Percentiles rank a stretch among this genome's conserved stretches.
Evolutionary conservation across 805 yeast genomes (phyloP).

Genomic region (Teunomyces panamensis): DNA sequence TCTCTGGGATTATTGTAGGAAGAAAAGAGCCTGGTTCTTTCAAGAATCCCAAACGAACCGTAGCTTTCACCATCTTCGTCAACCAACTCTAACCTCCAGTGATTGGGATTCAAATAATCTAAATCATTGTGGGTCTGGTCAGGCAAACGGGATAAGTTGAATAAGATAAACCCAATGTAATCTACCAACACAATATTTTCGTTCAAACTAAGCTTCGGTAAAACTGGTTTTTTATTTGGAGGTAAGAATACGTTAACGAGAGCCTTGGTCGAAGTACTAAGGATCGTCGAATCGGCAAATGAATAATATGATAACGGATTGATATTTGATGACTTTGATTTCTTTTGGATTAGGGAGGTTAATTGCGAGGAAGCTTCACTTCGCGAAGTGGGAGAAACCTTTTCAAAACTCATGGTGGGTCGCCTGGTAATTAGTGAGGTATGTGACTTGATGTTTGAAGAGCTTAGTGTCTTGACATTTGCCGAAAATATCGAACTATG

Average conservation of each 20-base stretch:
- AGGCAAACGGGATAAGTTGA: conserved; percentile 22
- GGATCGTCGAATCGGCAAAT: conserved; percentile 32
- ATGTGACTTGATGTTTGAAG: neutral
- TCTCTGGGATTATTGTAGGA: conserved; percentile 77
- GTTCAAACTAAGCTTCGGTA: conserved; percentile 22
- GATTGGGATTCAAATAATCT: conserved; percentile 50
- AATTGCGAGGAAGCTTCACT: conserved; percentile 27
- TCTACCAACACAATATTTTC: conserved; percentile 32
- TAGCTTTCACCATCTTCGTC: conserved; percentile 94
- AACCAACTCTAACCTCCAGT: conserved; percentile 74
- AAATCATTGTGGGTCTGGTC: conserved; percentile 17
- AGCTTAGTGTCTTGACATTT: neutral
- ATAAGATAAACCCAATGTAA: conserved; percentile 40
- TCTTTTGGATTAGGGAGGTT: conserved; percentile 42
- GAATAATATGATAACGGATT: conserved; percentile 45
- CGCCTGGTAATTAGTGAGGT: conserved; percentile 2
- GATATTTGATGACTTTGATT: conserved; percentile 29
- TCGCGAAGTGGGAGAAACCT: conserved; percentile 11
- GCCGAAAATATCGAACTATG: conserved; percentile 2
- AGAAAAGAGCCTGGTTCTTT: conserved; percentile 59
- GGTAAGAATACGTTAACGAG: conserved; percentile 31
- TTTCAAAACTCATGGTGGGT: conserved; percentile 18
- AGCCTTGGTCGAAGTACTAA: conserved; percentile 10
- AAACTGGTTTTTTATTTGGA: conserved; percentile 25
- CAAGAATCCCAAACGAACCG: conserved; percentile 88